phyloP scores from a whole-genome alignment of 2,329 filamentous ascomycete genomes.

The Clonostachys rhizophaga region DNA sequence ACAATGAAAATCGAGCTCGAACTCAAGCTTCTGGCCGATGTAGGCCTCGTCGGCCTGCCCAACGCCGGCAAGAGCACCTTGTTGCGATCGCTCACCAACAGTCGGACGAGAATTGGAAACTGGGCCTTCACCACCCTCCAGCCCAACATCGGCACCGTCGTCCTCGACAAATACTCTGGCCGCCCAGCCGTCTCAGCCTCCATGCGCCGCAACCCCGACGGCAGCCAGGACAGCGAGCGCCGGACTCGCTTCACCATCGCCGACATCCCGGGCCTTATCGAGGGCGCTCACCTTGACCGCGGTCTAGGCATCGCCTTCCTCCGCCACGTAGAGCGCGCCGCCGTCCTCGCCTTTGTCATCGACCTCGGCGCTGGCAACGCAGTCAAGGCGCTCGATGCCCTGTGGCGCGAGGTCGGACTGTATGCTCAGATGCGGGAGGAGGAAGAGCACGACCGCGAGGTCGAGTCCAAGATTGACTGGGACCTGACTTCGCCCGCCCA shows the following conservation, averaged over 20 bases:
- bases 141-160: constrained; percentile 92
- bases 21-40: constrained; percentile 90
- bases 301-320: constrained; percentile 90
- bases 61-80: constrained; percentile 97
- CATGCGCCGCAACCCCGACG: constrained; percentile 4
- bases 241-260: constrained; percentile 87
- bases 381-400: constrained; percentile 68
- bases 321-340: constrained; percentile 88
- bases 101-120: constrained; percentile 80
- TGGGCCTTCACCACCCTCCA: constrained; percentile 97
- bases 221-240: constrained; percentile 40
- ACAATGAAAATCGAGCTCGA: constrained; percentile 80
- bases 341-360: constrained; percentile 89
- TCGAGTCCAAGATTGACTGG: constrained; percentile 52
- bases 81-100: constrained; percentile 81
- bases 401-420: constrained; percentile 87
- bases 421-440: constrained; percentile 79
- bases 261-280: constrained; percentile 90
- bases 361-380: constrained; percentile 80
- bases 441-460: constrained; percentile 61
- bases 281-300: constrained; percentile 87
- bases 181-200: constrained; percentile 47
- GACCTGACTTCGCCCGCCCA: constrained; percentile 27
- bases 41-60: constrained; percentile 89
- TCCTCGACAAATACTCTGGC: constrained; percentile 82